Conservation (phyloP, 2,329 filamentous ascomycete genomes). For the Neonectria faginata region DNA sequence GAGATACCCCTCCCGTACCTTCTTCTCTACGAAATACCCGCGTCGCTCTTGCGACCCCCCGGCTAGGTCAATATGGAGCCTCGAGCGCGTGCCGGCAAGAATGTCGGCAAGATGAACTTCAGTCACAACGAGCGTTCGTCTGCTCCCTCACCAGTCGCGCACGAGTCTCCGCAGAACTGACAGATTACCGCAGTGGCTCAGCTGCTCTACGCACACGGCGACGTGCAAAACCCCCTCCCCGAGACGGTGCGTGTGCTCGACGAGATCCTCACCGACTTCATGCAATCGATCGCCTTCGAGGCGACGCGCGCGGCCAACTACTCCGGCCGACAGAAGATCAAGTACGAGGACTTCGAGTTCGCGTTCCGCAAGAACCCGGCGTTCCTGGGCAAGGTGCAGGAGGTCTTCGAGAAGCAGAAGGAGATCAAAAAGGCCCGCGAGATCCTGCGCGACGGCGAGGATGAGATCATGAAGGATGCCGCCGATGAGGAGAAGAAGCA, state of each 20-base stretch:
- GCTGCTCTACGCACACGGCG: conserved; percentile 84
- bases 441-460: conserved; percentile 75
- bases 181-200: conserved; percentile 67
- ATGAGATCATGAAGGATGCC: conserved; percentile 67
- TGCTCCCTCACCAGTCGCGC: conserved; percentile 1
- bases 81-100: conserved; percentile 80
- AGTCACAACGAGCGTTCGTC: conserved; percentile 74
- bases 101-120: conserved; percentile 88
- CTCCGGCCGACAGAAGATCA: conserved; percentile 93
- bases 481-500: conserved; percentile 57
- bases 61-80: conserved; percentile 72
- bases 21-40: background rate
- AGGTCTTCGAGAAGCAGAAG: conserved; percentile 88
- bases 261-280: conserved; percentile 96
- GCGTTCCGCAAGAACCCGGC: conserved; percentile 85
- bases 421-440: conserved; percentile 87
- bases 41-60: conserved; percentile 21
- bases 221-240: conserved; percentile 80
- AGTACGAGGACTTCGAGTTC: conserved; percentile 98
- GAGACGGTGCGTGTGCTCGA: conserved; percentile 89
- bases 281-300: conserved; percentile 92
- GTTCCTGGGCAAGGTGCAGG: conserved; percentile 89
- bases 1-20: background rate
- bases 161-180: background rate
- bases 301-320: conserved; percentile 88